A percentile compares a stretch with the other conserved stretches of the same genome.
These are phyloP conservation scores for Citrus maxima DNA, from an alignment of 345 rosid species.

Conservation along the genomic window DNA sequence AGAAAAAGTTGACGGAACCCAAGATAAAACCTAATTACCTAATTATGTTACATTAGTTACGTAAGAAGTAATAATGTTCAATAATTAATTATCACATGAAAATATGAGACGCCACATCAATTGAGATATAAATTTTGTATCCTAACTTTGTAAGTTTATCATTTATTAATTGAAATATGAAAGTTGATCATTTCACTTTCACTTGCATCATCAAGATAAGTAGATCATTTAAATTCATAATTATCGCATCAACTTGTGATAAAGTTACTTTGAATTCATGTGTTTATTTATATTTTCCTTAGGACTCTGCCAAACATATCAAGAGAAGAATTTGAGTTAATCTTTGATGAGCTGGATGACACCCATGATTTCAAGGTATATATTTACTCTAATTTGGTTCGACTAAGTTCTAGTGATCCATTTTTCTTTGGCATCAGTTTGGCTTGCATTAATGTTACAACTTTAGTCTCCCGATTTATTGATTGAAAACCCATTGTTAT, in stretches of 20 bases:
- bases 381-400: background rate
- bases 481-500: background rate
- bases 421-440: background rate
- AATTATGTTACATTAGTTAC: too few relatives aligned
- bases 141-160: too few relatives aligned
- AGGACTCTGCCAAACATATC: constrained; percentile 92
- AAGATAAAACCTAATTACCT: too few relatives aligned
- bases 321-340: constrained; percentile 73
- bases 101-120: too few relatives aligned
- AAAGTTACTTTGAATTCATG: background rate
- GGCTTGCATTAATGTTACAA: background rate
- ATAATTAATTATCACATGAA: too few relatives aligned
- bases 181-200: too few relatives aligned
- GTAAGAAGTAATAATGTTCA: too few relatives aligned
- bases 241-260: background rate
- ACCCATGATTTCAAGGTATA: constrained; percentile 87
- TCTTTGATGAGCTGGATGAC: constrained; percentile 93
- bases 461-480: background rate
- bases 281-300: constrained; percentile 13
- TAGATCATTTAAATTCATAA: background rate
- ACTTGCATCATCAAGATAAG: background rate
- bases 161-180: too few relatives aligned
- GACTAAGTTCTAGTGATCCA: background rate
- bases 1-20: too few relatives aligned
- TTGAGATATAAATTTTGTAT: too few relatives aligned